phyloP scores from a whole-genome alignment of 75 land plant genomes.

The Sequoiadendron giganteum region DNA sequence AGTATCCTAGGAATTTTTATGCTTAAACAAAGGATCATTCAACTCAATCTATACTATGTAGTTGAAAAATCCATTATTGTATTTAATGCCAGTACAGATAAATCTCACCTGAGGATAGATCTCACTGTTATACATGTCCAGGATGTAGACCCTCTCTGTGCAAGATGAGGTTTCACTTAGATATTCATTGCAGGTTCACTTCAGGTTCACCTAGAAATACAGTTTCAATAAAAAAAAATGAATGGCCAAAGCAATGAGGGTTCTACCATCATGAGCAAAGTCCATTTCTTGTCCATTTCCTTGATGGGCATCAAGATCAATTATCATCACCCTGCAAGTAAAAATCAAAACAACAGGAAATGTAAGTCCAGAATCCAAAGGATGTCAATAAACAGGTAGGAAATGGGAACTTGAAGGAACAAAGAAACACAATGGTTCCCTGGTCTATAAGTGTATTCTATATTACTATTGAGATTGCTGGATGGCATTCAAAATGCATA shows the following conservation, averaged over 20 bases:
- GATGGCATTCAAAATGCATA: conserved; percentile 8
- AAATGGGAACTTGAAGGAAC: background rate
- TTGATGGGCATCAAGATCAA: conserved; percentile 99
- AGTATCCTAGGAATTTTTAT: background rate
- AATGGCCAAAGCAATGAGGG: conserved; percentile 7
- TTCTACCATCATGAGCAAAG: conserved; percentile 75
- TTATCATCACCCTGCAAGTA: conserved; percentile 84
- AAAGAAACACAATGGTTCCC: background rate
- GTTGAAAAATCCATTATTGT: background rate
- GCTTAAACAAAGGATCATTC: background rate
- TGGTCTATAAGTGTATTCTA: background rate
- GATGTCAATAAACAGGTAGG: background rate
- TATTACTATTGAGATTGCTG: background rate
- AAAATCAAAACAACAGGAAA: background rate
- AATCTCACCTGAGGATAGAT: conserved; percentile 87
- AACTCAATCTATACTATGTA: background rate
- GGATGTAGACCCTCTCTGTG: conserved; percentile 88
- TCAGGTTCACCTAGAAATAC: background rate
- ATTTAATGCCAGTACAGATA: background rate
- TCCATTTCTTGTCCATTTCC: conserved; percentile 98
- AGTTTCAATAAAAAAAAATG: background rate
- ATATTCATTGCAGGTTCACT: background rate
- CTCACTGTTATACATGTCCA: conserved; percentile 87
- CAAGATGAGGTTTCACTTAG: background rate
- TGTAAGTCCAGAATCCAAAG: background rate